A percentile compares a stretch with the other conserved stretches of the same genome.
These are phyloP conservation scores for Komagataella pastoris DNA, from an alignment of 805 yeast genomes.

Conservation along the genomic window DNA sequence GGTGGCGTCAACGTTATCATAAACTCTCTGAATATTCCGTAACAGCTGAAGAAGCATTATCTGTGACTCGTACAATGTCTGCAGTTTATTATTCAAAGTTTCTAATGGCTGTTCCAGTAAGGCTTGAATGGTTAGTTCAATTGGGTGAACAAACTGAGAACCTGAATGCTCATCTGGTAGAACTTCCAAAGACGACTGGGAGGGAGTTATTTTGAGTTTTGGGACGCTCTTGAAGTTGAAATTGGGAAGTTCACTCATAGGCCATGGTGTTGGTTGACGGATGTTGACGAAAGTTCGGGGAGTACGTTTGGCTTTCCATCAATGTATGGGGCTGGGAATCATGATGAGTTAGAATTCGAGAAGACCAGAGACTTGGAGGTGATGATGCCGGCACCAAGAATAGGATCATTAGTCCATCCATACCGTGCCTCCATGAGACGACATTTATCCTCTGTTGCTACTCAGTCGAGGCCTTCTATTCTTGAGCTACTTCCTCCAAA, in stretches of 20 bases:
- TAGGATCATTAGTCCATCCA: neutral
- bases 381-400: neutral
- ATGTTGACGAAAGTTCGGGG: neutral
- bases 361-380: neutral
- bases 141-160: conserved; percentile 25
- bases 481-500: conserved; percentile 43
- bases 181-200: neutral
- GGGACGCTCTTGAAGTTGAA: conserved; percentile 4
- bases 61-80: conserved; percentile 43
- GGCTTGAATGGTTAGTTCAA: conserved; percentile 45
- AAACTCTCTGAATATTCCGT: conserved; percentile 22
- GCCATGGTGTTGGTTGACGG: neutral
- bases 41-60: conserved; percentile 35
- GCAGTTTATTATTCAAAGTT: conserved; percentile 32
- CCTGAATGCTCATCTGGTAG: conserved; percentile 15
- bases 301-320: neutral
- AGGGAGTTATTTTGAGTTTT: conserved; percentile 1
- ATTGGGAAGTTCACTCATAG: conserved; percentile 9
- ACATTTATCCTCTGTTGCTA: neutral
- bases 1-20: conserved; percentile 10
- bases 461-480: conserved; percentile 18
- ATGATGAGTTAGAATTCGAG: neutral
- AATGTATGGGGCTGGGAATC: no score
- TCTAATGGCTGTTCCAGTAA: conserved; percentile 42
- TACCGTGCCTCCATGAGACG: neutral